Percentiles rank a stretch among this genome's conserved stretches.
phyloP scores from a whole-genome alignment of 768 basidiomycete species.

The Russula abietina region DNA sequence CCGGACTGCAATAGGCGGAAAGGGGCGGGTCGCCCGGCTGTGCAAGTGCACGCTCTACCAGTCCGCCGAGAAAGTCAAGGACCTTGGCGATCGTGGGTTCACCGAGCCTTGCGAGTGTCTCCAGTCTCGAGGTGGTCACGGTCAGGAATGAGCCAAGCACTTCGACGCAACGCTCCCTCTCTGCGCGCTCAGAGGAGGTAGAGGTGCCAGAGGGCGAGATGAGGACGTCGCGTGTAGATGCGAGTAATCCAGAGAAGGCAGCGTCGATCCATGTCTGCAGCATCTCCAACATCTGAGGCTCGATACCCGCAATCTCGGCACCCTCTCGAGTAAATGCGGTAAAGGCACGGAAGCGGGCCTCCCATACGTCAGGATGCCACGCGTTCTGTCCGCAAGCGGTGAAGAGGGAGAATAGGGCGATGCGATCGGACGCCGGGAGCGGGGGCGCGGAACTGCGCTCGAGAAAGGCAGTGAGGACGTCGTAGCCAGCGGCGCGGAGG shows the following conservation, averaged over 20 bases:
- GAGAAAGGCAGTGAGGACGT: slow-evolving; percentile 65
- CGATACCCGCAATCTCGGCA: slow-evolving; percentile 57
- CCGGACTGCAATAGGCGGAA: slow-evolving; percentile 29
- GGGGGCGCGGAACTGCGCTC: slow-evolving; percentile 47
- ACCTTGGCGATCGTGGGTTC: slow-evolving; percentile 53
- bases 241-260: slow-evolving; percentile 48
- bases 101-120: slow-evolving; percentile 54
- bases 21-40: slow-evolving; percentile 23
- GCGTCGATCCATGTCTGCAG: slow-evolving; percentile 61
- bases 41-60: slow-evolving; percentile 51
- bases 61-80: slow-evolving; percentile 51
- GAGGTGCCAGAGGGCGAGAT: not conserved
- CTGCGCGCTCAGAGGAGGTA: slow-evolving; percentile 37
- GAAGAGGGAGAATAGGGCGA: slow-evolving; percentile 62
- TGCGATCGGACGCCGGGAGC: slow-evolving; percentile 50
- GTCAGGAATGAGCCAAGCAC: slow-evolving; percentile 54
- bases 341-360: slow-evolving; percentile 62
- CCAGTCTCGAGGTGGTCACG: slow-evolving; percentile 42
- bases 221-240: slow-evolving; percentile 28
- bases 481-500: slow-evolving; percentile 63
- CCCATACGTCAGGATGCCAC: slow-evolving; percentile 69
- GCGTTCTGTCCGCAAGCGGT: slow-evolving; percentile 35
- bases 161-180: slow-evolving; percentile 61
- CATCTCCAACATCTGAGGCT: slow-evolving; percentile 47
- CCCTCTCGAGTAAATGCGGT: slow-evolving; percentile 58